A percentile compares a stretch with the other conserved stretches of the same genome.
phyloP scores from a whole-genome alignment of 208 protist genomes.

The Leishmania arabica region DNA sequence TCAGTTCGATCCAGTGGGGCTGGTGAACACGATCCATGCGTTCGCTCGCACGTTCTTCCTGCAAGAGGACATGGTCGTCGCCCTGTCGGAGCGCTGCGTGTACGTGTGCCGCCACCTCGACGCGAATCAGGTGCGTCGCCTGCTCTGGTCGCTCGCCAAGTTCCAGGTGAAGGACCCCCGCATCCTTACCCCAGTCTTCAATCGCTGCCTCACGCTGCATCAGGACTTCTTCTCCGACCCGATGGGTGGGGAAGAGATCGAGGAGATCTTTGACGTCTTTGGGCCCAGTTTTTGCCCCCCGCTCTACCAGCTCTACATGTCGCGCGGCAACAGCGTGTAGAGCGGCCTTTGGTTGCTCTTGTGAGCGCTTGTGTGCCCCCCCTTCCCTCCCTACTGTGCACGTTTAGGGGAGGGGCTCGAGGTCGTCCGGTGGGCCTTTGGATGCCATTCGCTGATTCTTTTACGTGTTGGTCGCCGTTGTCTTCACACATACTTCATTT shows the following conservation, averaged over 20 bases:
- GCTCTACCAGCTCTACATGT: constrained; percentile 91
- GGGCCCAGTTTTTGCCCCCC: constrained; percentile 83
- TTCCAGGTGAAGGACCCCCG: constrained; percentile 87
- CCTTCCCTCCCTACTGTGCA: not conserved
- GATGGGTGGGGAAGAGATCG: constrained; percentile 90
- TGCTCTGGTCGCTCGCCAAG: constrained; percentile 90
- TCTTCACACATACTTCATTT: constrained; percentile 4
- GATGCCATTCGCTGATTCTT: not conserved
- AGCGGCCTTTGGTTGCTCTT: not conserved
- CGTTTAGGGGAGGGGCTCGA: not conserved
- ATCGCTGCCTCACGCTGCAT: constrained; percentile 88
- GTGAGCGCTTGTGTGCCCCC: not conserved
- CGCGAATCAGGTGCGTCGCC: constrained; percentile 72
- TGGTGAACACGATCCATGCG: constrained; percentile 90
- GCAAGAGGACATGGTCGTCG: constrained; percentile 89
- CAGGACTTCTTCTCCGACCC: constrained; percentile 91
- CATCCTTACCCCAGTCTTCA: constrained; percentile 83
- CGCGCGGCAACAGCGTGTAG: constrained; percentile 50
- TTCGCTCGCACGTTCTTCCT: constrained; percentile 90
- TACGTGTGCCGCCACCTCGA: constrained; percentile 85
- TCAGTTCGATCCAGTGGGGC: constrained; percentile 75
- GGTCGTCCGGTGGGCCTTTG: not conserved
- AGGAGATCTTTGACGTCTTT: constrained; percentile 91
- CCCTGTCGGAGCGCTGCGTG: constrained; percentile 85
- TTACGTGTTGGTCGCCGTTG: not conserved